Conservation (phyloP, 495 filamentous ascomycete genomes). For the Talaromyces trachyspermus region DNA sequence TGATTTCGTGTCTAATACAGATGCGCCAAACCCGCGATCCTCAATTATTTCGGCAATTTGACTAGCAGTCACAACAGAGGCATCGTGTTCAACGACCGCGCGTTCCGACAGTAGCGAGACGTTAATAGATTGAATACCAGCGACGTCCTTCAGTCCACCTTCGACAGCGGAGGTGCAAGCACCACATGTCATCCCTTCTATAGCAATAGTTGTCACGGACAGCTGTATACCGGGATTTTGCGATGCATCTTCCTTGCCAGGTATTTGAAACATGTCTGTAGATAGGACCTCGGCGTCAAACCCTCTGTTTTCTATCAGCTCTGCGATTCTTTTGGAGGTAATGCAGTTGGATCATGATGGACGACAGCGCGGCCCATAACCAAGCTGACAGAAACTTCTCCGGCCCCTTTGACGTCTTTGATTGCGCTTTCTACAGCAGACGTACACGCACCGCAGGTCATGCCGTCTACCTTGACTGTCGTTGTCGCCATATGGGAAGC, state of each 20-base stretch:
- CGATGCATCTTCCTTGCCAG: constrained; percentile 19
- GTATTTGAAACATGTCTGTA: constrained; percentile 57
- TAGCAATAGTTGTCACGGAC: constrained; percentile 72
- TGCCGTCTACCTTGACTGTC: constrained; percentile 78
- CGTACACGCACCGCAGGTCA: constrained; percentile 93
- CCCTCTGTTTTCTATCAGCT: constrained; percentile 87
- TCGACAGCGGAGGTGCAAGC: constrained; percentile 91
- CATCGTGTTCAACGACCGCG: constrained; percentile 72
- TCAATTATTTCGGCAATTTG: constrained; percentile 84
- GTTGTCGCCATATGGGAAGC: constrained; percentile 73
- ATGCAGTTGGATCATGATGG: constrained; percentile 70
- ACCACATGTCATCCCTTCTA: constrained; percentile 98
- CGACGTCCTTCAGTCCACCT: constrained; percentile 61
- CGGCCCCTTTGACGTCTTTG: constrained; percentile 67
- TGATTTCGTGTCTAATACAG: constrained; percentile 49
- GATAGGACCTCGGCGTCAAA: constrained; percentile 91
- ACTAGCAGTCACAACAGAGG: constrained; percentile 51
- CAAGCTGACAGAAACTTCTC: constrained; percentile 80
- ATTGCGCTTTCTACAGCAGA: constrained; percentile 82
- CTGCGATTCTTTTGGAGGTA: constrained; percentile 64
- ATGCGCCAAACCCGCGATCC: constrained; percentile 87
- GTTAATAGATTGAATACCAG: constrained; percentile 74
- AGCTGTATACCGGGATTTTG: constrained; percentile 26
- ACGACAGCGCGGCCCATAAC: constrained; percentile 90
- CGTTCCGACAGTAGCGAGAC: constrained; percentile 73